These are phyloP conservation scores for Penicillium crustosum DNA, from an alignment of 2,329 filamentous ascomycete genomes.

Conservation along the genomic window DNA sequence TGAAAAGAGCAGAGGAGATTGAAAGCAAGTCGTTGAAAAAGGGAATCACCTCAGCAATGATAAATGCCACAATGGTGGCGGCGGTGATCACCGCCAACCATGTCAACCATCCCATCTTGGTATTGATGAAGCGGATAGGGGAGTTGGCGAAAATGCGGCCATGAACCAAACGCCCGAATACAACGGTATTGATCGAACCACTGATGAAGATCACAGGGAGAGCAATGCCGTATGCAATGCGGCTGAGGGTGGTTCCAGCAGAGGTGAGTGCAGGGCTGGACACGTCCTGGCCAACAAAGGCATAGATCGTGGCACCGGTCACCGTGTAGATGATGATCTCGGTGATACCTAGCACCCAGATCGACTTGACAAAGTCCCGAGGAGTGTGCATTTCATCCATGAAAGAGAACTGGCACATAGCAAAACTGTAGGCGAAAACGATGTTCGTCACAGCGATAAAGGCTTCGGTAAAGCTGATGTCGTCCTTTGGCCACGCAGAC, in stretches of 20 bases:
- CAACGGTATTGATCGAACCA: conserved; percentile 36
- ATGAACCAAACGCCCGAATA: conserved; percentile 35
- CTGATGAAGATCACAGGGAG: conserved; percentile 38
- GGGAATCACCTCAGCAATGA: conserved; percentile 80
- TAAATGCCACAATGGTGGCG: conserved; percentile 77
- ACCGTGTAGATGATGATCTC: conserved; percentile 37
- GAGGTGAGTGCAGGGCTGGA: conserved; percentile 33
- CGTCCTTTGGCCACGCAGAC: conserved; percentile 27
- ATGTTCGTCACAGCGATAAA: conserved; percentile 37
- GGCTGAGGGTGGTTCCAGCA: conserved; percentile 27
- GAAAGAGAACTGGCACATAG: conserved; percentile 41
- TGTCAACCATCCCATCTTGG: conserved; percentile 35
- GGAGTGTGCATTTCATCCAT: conserved; percentile 39
- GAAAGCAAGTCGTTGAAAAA: conserved; percentile 69
- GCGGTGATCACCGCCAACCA: conserved; percentile 31
- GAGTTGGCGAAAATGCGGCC: conserved; percentile 34
- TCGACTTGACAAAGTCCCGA: conserved; percentile 37
- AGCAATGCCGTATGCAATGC: conserved; percentile 34
- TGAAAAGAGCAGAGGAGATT: conserved; percentile 64
- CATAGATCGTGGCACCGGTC: conserved; percentile 33
- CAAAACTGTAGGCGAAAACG: conserved; percentile 45
- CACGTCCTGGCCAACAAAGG: conserved; percentile 34
- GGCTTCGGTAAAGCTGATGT: conserved; percentile 29
- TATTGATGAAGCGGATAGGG: conserved; percentile 36
- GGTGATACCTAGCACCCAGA: conserved; percentile 39